Evolutionary conservation across 108 stramenopile species (phyloP), one percentile per base, ranked within the genome.

Genomic region (Fragilaria radians): DNA sequence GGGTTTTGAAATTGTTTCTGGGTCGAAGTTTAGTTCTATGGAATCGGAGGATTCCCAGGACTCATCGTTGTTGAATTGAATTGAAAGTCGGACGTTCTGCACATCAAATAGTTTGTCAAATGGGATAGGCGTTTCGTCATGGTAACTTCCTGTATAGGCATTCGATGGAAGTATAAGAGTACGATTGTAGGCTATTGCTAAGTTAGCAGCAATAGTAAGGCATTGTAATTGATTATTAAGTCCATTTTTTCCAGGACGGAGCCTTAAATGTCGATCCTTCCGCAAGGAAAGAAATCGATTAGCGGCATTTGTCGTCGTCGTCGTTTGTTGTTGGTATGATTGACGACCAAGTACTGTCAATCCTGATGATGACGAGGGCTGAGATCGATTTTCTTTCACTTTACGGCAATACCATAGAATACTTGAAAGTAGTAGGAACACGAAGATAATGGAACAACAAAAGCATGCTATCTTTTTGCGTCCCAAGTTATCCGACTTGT

Each of bases 1-100:
- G n/a, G 64, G 63, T 63, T 59, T 63, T 0, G 47, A 31, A 1
- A 36, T 17, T 1, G 27, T 7, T n/a, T 66, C 48, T 27, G 36
- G 36, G 36, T 42, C 36, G 36, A 42, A 42, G 14, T 14, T 14
- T 11, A 11, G 36, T 14, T 14, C 7, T n/a, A n/a, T n/a, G n/a
- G n/a, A n/a, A 11, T 42, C 14, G 7, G 36, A 11, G 36, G 36
- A 11, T 14, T 14, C 36, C 7, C 11, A 7, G 11, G 36, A 14
- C 36, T 7, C 11, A 42, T 7, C 14, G 14, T 42, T 14, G 14
- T 14, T 7, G 11, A 42, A 42, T 42, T 7, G 7, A 42, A 42
- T 14, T 7, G 36, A 42, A 11, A 42, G 14, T 42, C 36, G 36
- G 7, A 42, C 36, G 11, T 42, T 42, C 11, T 7, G 36, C 14